Evolutionary conservation across 2,329 filamentous ascomycete genomes (phyloP), one percentile per base, ranked within the genome.

Genomic region (Rutstroemia sp.): DNA sequence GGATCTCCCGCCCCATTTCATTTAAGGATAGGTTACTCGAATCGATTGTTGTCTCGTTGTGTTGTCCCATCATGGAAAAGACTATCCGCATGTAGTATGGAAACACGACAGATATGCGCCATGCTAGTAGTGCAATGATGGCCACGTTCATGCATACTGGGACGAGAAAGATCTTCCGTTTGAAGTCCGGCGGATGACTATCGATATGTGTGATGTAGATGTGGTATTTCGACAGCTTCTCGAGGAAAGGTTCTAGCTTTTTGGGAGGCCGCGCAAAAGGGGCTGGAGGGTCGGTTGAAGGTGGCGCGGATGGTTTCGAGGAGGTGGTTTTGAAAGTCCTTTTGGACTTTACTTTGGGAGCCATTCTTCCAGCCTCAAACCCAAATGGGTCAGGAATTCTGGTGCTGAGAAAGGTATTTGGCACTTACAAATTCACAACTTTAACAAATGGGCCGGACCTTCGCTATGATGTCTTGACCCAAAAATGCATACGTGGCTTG

Each of bases 151-250:
- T 83, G 17, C 84, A 70, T 17, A 90, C 78, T 16, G 92, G 90
- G 0, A 96, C 84, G 48, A 83, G 66, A 72, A 96, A 96, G 65
- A 95, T 87, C 67, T 89, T 87, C 69, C 82, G 82, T 73, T 96
- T 96, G 73, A 92, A 83, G 27, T 78, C 76, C 19, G 73, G 72
- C 0, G 85, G 83, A 60, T 87, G 84, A 58, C 73, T 74, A 76
- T 96, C 92, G 71, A 95, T 76, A 75, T 96, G 91, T 30, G 87
- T 79, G 66, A 96, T 81, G 78, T 96, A 96, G 69, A 95, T 79
- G 70, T 89, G 83, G 56, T 80, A 73, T 56, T 80, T 76, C 57
- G 83, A 79, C 58, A 96, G 83, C 45, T 76, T 79, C 38, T 79
- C 73, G 67, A 88, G 78, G 69, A 95, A 86, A 10, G 84, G 79